These are phyloP conservation scores for Rosa multiflora DNA, from an alignment of 306 rosid species.

Conservation along the genomic window DNA sequence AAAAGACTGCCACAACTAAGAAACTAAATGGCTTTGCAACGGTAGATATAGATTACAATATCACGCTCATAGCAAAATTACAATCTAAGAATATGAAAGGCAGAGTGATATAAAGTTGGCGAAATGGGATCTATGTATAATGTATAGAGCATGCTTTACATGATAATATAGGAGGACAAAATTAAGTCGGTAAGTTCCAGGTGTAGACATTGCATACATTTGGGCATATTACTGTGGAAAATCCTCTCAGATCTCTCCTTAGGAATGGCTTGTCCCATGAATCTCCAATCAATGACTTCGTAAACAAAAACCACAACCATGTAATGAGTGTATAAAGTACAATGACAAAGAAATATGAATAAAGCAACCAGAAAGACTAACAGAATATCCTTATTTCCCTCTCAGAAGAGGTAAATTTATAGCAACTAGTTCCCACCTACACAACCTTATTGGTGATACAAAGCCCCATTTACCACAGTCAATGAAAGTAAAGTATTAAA, in stretches of 20 bases:
- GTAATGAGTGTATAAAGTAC: slow-evolving; percentile 24
- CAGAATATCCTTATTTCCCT: not conserved
- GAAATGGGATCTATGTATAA: too few species aligned
- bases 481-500: too few species aligned
- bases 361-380: not conserved
- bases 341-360: slow-evolving; percentile 5
- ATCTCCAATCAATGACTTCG: slow-evolving; percentile 75
- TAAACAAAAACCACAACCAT: slow-evolving; percentile 20
- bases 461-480: too few species aligned
- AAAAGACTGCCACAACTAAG: not conserved
- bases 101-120: too few species aligned
- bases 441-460: too few species aligned
- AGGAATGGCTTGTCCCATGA: slow-evolving; percentile 55
- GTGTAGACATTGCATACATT: slow-evolving; percentile 49
- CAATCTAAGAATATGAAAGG: too few species aligned
- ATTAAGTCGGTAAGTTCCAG: not conserved
- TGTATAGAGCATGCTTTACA: too few species aligned
- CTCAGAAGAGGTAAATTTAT: not conserved
- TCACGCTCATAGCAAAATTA: too few species aligned
- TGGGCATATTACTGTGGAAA: slow-evolving; percentile 80
- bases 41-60: too few species aligned
- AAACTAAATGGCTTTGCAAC: not conserved
- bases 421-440: slow-evolving; percentile 32
- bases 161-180: not conserved
- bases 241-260: slow-evolving; percentile 74